Evolutionary conservation across 345 rosid genomes (phyloP), one percentile per base, ranked within the genome.

Genomic region (Brassica juncea): DNA sequence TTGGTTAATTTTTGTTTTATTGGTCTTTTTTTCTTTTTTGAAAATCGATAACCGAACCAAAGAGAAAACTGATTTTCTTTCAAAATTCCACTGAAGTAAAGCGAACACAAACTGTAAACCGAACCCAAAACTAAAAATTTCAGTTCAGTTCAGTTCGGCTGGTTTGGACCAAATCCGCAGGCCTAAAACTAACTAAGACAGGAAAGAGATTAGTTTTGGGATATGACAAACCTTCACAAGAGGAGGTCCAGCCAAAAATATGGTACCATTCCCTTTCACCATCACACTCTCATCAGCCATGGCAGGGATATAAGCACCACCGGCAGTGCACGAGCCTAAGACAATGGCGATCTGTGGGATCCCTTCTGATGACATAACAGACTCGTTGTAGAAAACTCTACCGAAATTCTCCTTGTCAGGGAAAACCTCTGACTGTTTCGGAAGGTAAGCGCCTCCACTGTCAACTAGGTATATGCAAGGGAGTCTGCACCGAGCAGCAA

Each of bases 251-350:
- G 99, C 99, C 57, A 92, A 85, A 88, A 94, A 94, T 80, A 92
- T 91, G 64, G 99, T 94, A 52, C 95, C 97, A 84, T 94, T 94
- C 72, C 97, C 97, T 86, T 92, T 91, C 66, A 94, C 99, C 99
- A 92, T 94, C 3, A 94, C 95, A 88, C 99, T 94, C 69, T 92
- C 97, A 82, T 94, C 99, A 35, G 99, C 99, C 97, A 94, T 94
- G 31, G 99, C 97, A 80, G 99, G 97, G 64, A 92, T 94, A 85
- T 94, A 94, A 21, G 99, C 99, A 73, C 97, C 99, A 68, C 97
- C 97, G 8, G 97, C 97, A 61, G 97, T 94, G 84, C 99, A 94
- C 1, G 97, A 94, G 60, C 99, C 99, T 73, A 94, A 83, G 9
- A 92, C 99, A 61, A 92, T 79, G 44, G 99, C 99, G 79, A 94